Base-by-base conservation (phyloP, 2,329 filamentous ascomycete genomes). In the Trichophyton verrucosum region DNA sequence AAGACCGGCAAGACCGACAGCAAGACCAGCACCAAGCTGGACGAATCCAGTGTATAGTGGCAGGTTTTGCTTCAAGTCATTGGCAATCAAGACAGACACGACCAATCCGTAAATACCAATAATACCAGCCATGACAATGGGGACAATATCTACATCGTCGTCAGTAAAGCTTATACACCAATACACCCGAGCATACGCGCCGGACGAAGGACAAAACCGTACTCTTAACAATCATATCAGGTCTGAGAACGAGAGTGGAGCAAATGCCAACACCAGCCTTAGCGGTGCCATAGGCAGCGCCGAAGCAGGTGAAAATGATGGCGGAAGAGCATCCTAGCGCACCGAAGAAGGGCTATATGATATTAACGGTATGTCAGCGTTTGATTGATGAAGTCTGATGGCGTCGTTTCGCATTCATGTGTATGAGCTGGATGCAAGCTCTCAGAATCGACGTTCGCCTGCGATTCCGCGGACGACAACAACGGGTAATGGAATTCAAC, bases 71-170 rank as follows among this genome's bases (percentile, higher is more conserved):
- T 80, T 81, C 66, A 94, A 80, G 70, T 84, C 85, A 75, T 90
- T 88, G 72, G 89, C 91, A 73, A 94, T 90, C 71, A 94, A 79
- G 75, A 94, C 89, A 17, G 89, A 91, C 64, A 92, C 88, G 78
- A 94, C 89, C 67, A 94, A 83, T 71, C 89, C 89, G 80, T 94
- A 99, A 77, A 99, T 97, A 88, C 90, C 94, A 79, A 99, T 97
- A 79, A 99, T 99, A 97, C 94, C 94, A 82, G 94, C 94, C 94
- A 99, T 99, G 86, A 99, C 96, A 78, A 97, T 94, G 75, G 94
- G 94, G 67, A 97, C 92, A 77, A 97, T 96, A 84, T 96, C 92
- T 97, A 68, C 8, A 57, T 57, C 20, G 20, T 27, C n/a, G 61
- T 62, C 64, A 65, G 66, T 57, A 57, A 30, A 30, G 22, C 22